Base-by-base conservation (phyloP, 1,139 yeast genomes). In the Pichia sp. region DNA sequence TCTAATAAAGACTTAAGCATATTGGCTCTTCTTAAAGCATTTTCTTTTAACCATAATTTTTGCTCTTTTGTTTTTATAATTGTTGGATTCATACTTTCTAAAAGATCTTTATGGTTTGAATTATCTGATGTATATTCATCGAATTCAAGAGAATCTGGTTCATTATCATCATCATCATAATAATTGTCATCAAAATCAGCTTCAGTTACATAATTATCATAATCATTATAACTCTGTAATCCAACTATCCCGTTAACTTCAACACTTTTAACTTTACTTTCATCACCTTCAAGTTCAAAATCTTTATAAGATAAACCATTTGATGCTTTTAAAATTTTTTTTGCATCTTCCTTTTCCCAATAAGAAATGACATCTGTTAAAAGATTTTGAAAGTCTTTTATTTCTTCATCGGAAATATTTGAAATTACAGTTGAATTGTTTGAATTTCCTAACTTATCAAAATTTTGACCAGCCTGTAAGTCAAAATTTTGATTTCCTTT, bases 1-100 rank as follows among this genome's bases (percentile, higher is more conserved):
- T 48, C 41, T 21, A 42, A 33, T 18, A 56, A 37, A 5, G 50
- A 30, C 37, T 51, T 50, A 21, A 55, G 41, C 20, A 54, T 36
- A 15, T 40, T 35, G 5, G 56, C 42, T 38, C 60, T 50, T 41
- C 55, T 48, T 21, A 49, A 33, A 5, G 55, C 59, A 30, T 50
- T 57, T 6, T 29, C 31, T 26, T 43, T 49, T 37, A 50, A 44
- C 55, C 56, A 54, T 7, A 40, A 26, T 14, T 42, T 36, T n/a
- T 45, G 45, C 8, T 38, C 36, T 5, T 37, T 33, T 15, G 49
- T 42, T 18, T 46, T 40, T 1, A 45, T 25, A 11, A 33, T 37
- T n/a, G 45, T 39, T 9, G 48, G 33, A 27, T 38, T 24, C 11
- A 51, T 19, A 2, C 19, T 29, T 31, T 46, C 50, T 2, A 41